A percentile compares a stretch with the other conserved stretches of the same genome.
Conservation (phyloP, 768 basidiomycete genomes). For the Suillus spraguei region DNA sequence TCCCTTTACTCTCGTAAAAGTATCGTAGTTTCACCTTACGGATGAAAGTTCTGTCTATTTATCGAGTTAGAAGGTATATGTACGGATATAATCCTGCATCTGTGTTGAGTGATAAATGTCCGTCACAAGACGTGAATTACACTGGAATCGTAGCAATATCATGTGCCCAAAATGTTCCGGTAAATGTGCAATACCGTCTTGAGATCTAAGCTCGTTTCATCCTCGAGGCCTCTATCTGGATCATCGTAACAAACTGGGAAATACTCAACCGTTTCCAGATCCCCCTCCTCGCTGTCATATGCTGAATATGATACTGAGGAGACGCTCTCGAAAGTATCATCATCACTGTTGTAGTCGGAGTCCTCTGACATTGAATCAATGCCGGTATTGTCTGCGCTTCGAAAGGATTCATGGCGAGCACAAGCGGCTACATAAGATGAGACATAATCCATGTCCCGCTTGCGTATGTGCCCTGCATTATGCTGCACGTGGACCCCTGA, state of each 20-base stretch:
- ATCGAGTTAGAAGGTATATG: background rate
- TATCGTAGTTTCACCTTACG: constrained; percentile 25
- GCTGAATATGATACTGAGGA: constrained; percentile 10
- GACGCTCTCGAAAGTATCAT: background rate
- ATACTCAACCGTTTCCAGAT: constrained; percentile 4
- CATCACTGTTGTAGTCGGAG: background rate
- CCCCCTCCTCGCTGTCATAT: constrained; percentile 12
- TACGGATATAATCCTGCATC: background rate
- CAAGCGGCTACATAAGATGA: background rate
- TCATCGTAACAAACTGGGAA: background rate
- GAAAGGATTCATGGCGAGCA: background rate
- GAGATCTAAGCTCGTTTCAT: background rate
- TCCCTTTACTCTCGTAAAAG: constrained; percentile 26
- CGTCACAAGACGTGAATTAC: background rate
- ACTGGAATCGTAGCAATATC: background rate
- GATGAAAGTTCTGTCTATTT: constrained; percentile 12
- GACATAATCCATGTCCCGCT: constrained; percentile 12
- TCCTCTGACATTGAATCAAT: background rate
- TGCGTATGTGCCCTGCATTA: constrained; percentile 4
- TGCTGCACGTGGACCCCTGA: constrained; percentile 12
- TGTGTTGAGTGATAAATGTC: background rate
- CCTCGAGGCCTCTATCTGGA: background rate
- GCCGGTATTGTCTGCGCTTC: background rate
- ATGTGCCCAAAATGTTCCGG: background rate
- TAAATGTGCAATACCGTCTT: background rate